Conservation (phyloP, 306 rosid genomes). For the Cajanus cajan region DNA sequence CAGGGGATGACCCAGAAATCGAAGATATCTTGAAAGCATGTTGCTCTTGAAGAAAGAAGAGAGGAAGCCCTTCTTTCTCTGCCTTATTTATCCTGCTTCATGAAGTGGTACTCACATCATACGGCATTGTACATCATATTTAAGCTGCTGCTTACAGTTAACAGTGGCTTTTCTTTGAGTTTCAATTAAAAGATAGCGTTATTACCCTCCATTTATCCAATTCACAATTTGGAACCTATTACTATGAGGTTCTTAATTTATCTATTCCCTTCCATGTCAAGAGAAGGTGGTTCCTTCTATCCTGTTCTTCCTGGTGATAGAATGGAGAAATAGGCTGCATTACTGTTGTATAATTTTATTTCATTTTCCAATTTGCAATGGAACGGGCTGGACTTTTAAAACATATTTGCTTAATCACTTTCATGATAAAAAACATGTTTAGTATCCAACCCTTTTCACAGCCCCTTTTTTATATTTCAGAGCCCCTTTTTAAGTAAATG, state of each 20-base stretch:
- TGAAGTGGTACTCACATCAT: background rate
- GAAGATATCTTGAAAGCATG: slow-evolving; percentile 73
- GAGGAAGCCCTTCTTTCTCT: background rate
- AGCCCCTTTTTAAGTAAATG: background rate
- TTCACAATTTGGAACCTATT: background rate
- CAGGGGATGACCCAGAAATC: slow-evolving; percentile 91
- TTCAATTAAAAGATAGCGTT: background rate
- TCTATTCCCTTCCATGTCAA: background rate
- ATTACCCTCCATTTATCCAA: background rate
- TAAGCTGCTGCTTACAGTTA: slow-evolving; percentile 26
- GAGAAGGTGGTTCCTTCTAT: background rate
- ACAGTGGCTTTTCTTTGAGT: slow-evolving; percentile 3
- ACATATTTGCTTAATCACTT: background rate
- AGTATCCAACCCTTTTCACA: background rate
- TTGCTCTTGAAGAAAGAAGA: slow-evolving; percentile 48
- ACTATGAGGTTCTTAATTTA: background rate
- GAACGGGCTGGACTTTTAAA: background rate
- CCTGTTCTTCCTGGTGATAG: background rate
- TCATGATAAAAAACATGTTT: background rate
- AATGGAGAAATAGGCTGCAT: background rate
- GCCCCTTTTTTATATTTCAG: background rate
- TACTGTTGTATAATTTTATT: background rate
- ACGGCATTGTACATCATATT: slow-evolving; percentile 18
- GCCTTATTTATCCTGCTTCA: background rate
- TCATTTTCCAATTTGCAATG: background rate